Evolutionary conservation across 352 stramenopile species (phyloP).

Genomic region (Plasmopara halstedii): DNA sequence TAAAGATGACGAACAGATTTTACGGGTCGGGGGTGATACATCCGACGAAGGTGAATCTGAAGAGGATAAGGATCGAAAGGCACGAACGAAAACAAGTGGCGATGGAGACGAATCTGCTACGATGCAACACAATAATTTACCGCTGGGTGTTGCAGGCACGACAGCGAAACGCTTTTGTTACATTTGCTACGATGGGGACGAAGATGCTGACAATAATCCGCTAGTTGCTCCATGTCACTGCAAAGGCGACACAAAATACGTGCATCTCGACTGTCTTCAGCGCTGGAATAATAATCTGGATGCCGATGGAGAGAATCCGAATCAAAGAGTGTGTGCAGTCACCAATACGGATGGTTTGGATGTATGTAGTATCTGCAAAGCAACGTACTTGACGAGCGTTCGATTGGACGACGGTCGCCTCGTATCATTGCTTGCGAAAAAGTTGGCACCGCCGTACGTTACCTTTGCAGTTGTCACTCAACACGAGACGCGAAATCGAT

Average conservation of each 20-base stretch:
- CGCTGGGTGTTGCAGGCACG: constrained; percentile 35
- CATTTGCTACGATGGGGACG: constrained; percentile 90
- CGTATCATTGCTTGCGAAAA: constrained; percentile 82
- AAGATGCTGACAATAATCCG: constrained; percentile 78
- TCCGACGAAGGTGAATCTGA: constrained; percentile 75
- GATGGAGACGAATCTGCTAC: constrained; percentile 9
- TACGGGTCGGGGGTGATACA: constrained; percentile 42
- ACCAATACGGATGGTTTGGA: constrained; percentile 85
- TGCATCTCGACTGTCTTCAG: constrained; percentile 89
- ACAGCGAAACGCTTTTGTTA: constrained; percentile 80
- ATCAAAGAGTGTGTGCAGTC: constrained; percentile 85
- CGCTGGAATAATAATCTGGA: constrained; percentile 89
- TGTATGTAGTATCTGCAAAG: constrained; percentile 89
- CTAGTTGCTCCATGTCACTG: constrained; percentile 87
- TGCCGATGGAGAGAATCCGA: constrained; percentile 63
- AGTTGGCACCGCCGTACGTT: constrained; percentile 82
- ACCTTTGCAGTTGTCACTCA: constrained; percentile 89
- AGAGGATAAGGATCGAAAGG: constrained; percentile 60
- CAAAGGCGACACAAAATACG: constrained; percentile 89
- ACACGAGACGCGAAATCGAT: constrained; percentile 78
- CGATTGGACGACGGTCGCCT: constrained; percentile 78
- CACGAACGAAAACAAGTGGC: constrained; percentile 11
- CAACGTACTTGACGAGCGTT: constrained; percentile 86
- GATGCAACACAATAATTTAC: constrained; percentile 12
- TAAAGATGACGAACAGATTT: constrained; percentile 24